These are phyloP conservation scores for Huntiella savannae DNA, from an alignment of 2,329 filamentous ascomycete species.

Conservation along the genomic window DNA sequence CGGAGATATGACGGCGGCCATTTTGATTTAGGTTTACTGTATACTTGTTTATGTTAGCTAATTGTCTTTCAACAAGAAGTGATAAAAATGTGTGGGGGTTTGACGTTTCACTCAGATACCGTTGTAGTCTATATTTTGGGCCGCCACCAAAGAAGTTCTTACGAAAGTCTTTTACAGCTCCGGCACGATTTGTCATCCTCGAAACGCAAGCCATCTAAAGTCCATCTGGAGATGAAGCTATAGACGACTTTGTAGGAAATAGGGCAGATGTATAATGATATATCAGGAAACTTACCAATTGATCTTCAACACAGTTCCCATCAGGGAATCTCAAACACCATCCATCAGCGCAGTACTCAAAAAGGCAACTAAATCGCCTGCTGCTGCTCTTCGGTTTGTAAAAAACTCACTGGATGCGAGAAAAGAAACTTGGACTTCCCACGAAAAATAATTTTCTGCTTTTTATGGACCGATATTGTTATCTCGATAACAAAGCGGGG, in stretches of 20 bases:
- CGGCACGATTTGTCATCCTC: slow-evolving; percentile 39
- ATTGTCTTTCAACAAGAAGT: background rate
- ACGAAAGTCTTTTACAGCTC: slow-evolving; percentile 12
- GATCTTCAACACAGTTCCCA: slow-evolving; percentile 8
- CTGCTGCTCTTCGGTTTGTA: background rate
- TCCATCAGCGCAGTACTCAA: background rate
- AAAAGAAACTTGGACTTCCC: too few species aligned
- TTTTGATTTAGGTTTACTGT: slow-evolving; percentile 7
- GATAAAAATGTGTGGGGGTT: slow-evolving; percentile 16
- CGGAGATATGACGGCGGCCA: slow-evolving; percentile 1
- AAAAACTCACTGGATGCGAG: too few species aligned
- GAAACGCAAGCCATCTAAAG: slow-evolving; percentile 13
- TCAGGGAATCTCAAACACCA: slow-evolving; percentile 6
- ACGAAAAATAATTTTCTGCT: background rate
- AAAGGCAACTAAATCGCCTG: background rate
- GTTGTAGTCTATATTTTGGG: slow-evolving; percentile 68
- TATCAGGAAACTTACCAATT: slow-evolving; percentile 1
- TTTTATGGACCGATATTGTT: slow-evolving; percentile 1
- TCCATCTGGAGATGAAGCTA: too few species aligned
- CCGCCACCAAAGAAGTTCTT: slow-evolving; percentile 12
- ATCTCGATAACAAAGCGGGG: slow-evolving; percentile 3
- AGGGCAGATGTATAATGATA: background rate
- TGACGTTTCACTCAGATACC: slow-evolving; percentile 54
- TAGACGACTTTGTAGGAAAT: too few species aligned
- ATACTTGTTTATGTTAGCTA: background rate